phyloP scores from a whole-genome alignment of 2,329 filamentous ascomycete genomes.

The Sporothrix variecibatus region DNA sequence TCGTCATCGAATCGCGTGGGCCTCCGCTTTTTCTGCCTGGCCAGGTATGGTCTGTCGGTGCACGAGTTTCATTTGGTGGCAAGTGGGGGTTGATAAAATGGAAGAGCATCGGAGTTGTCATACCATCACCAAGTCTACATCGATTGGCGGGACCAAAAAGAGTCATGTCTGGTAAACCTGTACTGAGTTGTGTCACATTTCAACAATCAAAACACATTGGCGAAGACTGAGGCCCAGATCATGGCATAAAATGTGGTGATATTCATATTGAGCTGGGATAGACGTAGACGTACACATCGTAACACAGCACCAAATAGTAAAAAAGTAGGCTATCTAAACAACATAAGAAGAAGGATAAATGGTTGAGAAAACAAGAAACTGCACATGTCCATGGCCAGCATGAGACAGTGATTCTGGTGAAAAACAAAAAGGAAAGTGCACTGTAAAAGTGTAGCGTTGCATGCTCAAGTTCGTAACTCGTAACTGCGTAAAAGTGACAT shows the following conservation, averaged over 20 bases:
- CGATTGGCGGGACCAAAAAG: not conserved
- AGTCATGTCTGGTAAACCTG: not conserved
- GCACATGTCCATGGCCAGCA: not conserved
- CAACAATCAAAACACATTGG: not conserved
- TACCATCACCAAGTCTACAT: not conserved
- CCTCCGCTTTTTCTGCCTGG: not conserved
- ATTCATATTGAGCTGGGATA: not conserved
- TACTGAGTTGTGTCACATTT: not conserved
- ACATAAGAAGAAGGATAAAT: not conserved
- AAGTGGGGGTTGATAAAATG: not conserved
- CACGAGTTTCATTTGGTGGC: not conserved
- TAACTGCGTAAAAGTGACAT: not conserved
- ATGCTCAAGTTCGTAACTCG: not conserved
- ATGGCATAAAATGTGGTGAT: not conserved
- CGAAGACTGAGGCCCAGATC: not conserved
- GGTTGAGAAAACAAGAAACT: not conserved
- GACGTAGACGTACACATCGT: not conserved
- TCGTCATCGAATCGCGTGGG: not conserved
- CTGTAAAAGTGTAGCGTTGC: not conserved
- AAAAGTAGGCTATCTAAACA: not conserved
- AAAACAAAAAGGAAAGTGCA: not conserved
- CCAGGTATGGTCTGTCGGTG: not conserved
- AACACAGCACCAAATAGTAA: not conserved
- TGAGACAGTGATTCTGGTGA: not conserved
- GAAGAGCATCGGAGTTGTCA: not conserved